These are phyloP conservation scores for Themeda triandra DNA, from an alignment of 176 grass and related monocot species.

Conservation along the genomic window DNA sequence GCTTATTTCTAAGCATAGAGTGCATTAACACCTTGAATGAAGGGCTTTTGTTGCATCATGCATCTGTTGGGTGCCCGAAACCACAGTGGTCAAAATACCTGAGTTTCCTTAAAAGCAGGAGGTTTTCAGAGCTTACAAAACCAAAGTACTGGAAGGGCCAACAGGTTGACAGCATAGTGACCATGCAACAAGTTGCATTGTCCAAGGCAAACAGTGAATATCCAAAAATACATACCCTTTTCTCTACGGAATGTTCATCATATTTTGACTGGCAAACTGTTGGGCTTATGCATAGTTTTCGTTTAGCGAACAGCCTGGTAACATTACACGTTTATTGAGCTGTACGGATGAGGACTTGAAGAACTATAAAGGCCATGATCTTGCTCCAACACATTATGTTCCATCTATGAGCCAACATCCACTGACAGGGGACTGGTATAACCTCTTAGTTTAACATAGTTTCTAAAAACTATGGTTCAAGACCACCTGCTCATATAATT, in stretches of 20 bases:
- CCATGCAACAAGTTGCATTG: conserved; percentile 26
- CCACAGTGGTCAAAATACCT: conserved; percentile 88
- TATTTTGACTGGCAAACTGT: conserved; percentile 99
- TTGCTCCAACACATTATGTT: conserved; percentile 94
- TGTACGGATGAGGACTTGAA: conserved; percentile 82
- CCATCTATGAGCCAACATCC: conserved; percentile 94
- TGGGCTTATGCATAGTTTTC: conserved; percentile 86
- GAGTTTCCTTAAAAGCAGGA: conserved; percentile 93
- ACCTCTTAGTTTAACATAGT: conserved; percentile 11
- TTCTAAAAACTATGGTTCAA: conserved; percentile 18
- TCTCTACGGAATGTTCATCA: conserved; percentile 91
- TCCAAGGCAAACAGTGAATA: conserved; percentile 31
- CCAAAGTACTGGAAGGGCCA: conserved; percentile 60
- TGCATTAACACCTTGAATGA: conserved; percentile 97
- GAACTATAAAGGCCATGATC: conserved; percentile 76
- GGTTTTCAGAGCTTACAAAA: conserved; percentile 81
- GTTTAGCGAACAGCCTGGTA: conserved; percentile 82
- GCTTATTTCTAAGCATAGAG: conserved; percentile 89
- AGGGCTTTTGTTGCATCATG: conserved; percentile 84
- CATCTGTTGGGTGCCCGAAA: conserved; percentile 74
- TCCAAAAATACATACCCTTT: conserved; percentile 94
- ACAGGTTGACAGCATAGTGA: conserved; percentile 31
- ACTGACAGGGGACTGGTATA: conserved; percentile 93
- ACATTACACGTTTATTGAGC: conserved; percentile 91
- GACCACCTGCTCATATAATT: conserved; percentile 12